These are phyloP conservation scores for Hypsizygus marmoreus DNA, from an alignment of 768 basidiomycete genomes.

Conservation along the genomic window DNA sequence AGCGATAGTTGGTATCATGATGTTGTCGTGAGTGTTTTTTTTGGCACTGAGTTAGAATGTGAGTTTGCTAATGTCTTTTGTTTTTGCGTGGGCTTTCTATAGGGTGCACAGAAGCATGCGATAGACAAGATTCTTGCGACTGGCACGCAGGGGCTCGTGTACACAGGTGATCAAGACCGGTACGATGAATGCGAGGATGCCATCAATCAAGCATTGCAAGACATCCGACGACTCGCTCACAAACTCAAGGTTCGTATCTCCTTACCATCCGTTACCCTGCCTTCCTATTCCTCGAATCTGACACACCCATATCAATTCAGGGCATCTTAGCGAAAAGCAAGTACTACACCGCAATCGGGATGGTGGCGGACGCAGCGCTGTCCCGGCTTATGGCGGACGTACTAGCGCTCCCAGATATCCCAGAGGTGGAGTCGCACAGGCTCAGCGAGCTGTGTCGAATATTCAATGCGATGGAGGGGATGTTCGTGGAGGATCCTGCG, in stretches of 20 bases:
- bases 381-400: constrained; percentile 71
- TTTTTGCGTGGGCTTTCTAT: background rate
- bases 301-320: constrained; percentile 35
- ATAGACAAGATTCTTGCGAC: constrained; percentile 49
- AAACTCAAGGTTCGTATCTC: constrained; percentile 70
- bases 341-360: constrained; percentile 73
- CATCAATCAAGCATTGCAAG: constrained; percentile 60
- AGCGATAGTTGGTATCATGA: constrained; percentile 73
- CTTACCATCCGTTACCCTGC: background rate
- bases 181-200: constrained; percentile 78
- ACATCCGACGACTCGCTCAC: constrained; percentile 64
- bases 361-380: constrained; percentile 68
- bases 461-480: constrained; percentile 74
- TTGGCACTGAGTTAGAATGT: background rate
- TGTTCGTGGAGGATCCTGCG: constrained; percentile 70
- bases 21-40: constrained; percentile 55
- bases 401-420: constrained; percentile 79
- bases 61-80: background rate
- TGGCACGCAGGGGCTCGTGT: constrained; percentile 65
- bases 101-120: constrained; percentile 52
- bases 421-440: constrained; percentile 82
- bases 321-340: constrained; percentile 67
- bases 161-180: constrained; percentile 69
- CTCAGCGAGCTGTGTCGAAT: constrained; percentile 83
- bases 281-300: background rate